phyloP scores from a whole-genome alignment of 495 filamentous ascomycete species.

The Aspergillus haitiensis region DNA sequence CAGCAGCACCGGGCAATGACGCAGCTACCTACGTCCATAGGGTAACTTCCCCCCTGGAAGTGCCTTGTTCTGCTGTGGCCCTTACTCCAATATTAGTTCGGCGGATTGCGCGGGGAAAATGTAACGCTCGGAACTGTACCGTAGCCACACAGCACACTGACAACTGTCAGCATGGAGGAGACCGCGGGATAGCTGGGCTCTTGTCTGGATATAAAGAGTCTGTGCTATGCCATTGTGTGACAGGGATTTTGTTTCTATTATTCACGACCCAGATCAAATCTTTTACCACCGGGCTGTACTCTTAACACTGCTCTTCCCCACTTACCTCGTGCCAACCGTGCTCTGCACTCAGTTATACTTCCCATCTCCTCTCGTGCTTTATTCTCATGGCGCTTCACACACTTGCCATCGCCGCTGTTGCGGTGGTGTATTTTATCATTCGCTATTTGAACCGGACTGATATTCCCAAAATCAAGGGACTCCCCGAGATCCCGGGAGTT shows the following conservation, averaged over 20 bases:
- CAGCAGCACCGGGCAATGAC: background rate
- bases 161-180: background rate
- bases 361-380: background rate
- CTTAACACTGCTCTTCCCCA: background rate
- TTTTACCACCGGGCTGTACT: background rate
- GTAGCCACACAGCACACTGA: constrained; percentile 6
- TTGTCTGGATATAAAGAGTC: constrained; percentile 2
- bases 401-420: constrained; percentile 41
- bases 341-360: background rate
- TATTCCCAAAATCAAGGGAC: constrained; percentile 60
- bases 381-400: constrained; percentile 47
- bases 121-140: constrained; percentile 22
- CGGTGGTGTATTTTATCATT: constrained; percentile 52
- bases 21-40: background rate
- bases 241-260: background rate
- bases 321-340: background rate
- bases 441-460: constrained; percentile 58
- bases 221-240: background rate
- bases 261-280: background rate
- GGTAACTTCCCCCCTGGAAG: background rate
- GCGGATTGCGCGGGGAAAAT: background rate
- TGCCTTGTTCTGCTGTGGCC: no score
- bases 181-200: background rate
- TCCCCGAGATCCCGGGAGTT: constrained; percentile 63
- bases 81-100: no score